Evolutionary conservation across 78 protist genomes (phyloP).

Genomic region (Isochrysis galbana): DNA sequence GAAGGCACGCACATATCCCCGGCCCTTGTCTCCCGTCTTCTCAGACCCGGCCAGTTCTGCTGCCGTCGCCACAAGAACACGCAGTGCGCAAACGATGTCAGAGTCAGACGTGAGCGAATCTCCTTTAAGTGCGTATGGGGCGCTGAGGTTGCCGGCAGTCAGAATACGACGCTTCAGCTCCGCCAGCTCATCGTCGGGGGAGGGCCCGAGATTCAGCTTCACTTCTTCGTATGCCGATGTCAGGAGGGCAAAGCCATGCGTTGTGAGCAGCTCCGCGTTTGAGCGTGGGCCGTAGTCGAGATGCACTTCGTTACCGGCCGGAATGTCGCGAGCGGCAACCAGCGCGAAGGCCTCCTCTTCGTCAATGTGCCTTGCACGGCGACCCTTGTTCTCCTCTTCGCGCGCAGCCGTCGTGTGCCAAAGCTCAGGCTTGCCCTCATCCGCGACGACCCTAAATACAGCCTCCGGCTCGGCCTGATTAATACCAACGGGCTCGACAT

Average conservation of each 20-base stretch:
- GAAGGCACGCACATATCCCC: background rate
- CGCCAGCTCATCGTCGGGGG: background rate
- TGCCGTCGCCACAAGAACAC: background rate
- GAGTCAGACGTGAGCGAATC: background rate
- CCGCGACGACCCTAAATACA: too few relatives aligned
- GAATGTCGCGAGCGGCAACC: background rate
- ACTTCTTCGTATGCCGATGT: background rate
- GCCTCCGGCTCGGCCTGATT: too few relatives aligned
- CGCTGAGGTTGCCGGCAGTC: background rate
- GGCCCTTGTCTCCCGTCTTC: background rate
- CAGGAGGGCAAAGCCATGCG: slow-evolving; percentile 9
- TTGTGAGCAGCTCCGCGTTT: background rate
- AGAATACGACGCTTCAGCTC: background rate
- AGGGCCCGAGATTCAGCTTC: background rate
- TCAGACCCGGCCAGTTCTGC: background rate
- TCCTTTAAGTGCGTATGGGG: background rate
- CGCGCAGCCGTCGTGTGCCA: too few relatives aligned
- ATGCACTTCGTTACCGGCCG: background rate
- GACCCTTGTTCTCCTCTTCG: too few relatives aligned
- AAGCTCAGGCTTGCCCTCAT: too few relatives aligned
- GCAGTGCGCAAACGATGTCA: background rate
- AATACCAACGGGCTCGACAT: background rate
- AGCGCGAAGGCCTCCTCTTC: background rate
- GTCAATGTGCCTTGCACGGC: too few relatives aligned
- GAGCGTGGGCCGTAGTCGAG: background rate